Conservation (phyloP, 805 yeast genomes). For the Schwanniomyces yamadae region DNA sequence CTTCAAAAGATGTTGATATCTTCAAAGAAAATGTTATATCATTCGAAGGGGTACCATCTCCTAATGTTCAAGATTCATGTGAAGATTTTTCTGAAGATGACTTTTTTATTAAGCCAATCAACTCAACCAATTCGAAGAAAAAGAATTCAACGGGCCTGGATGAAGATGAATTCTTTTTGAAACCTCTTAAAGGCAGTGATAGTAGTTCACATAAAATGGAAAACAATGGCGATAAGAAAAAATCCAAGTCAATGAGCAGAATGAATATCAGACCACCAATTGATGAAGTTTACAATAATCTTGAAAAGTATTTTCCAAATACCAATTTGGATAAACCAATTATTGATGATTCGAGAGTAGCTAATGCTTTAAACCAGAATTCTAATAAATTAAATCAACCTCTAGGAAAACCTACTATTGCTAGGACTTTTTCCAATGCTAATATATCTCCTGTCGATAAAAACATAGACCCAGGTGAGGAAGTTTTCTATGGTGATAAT, state of each 20-base stretch:
- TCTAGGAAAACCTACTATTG: constrained; percentile 31
- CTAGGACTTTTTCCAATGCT: constrained; percentile 45
- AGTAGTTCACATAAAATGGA: not conserved
- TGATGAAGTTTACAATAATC: constrained; percentile 86
- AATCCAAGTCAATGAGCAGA: constrained; percentile 6
- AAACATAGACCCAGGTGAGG: constrained; percentile 27
- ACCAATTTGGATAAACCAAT: constrained; percentile 92
- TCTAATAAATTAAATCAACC: constrained; percentile 9
- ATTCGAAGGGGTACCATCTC: constrained; percentile 70
- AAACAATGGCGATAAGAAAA: not conserved
- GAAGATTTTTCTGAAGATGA: constrained; percentile 30
- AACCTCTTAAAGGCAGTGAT: constrained; percentile 11
- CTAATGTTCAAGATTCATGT: constrained; percentile 13
- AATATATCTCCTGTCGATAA: constrained; percentile 35
- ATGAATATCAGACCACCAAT: constrained; percentile 90
- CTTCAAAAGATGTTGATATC: constrained; percentile 35
- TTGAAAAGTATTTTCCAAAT: constrained; percentile 89
- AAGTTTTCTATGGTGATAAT: constrained; percentile 34
- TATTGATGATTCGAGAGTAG: constrained; percentile 65
- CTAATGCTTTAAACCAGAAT: not conserved
- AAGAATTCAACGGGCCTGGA: constrained; percentile 2
- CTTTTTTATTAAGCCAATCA: constrained; percentile 20
- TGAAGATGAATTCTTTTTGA: constrained; percentile 19
- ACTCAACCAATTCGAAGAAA: not conserved
- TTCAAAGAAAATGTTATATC: constrained; percentile 71